Evolutionary conservation across 306 rosid genomes (phyloP).

Genomic region (Trifolium subterraneum): DNA sequence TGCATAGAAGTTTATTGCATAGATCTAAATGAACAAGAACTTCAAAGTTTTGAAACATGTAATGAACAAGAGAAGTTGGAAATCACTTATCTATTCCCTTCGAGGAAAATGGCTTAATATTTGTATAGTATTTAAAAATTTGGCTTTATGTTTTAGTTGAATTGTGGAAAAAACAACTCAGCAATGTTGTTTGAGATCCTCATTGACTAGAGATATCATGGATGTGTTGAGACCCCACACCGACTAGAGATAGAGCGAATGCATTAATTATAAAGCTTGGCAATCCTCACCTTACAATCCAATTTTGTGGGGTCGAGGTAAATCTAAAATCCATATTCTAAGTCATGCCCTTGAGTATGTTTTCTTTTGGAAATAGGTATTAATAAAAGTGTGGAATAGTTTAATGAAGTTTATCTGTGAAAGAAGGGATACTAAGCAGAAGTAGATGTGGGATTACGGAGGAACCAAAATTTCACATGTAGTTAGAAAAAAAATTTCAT

Average conservation of each 20-base stretch:
- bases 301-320: background rate
- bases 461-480: background rate
- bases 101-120: background rate
- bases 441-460: slow-evolving; percentile 8
- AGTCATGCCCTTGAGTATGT: background rate
- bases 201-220: background rate
- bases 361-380: slow-evolving; percentile 7
- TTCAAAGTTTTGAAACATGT: too few species aligned
- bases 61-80: background rate
- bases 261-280: background rate
- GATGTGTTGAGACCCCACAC: background rate
- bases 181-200: background rate
- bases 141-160: slow-evolving; percentile 23
- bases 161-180: background rate
- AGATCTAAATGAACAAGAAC: too few species aligned
- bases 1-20: too few species aligned
- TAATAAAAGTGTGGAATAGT: slow-evolving; percentile 10
- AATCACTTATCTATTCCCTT: too few species aligned
- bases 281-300: background rate
- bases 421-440: slow-evolving; percentile 9
- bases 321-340: background rate
- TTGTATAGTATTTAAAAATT: background rate
- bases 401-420: background rate
- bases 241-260: background rate
- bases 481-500: background rate